A percentile compares a stretch with the other conserved stretches of the same genome.
Evolutionary conservation across 2,329 filamentous ascomycete genomes (phyloP).

Genomic region (Davidsoniella neocaledoniae): DNA sequence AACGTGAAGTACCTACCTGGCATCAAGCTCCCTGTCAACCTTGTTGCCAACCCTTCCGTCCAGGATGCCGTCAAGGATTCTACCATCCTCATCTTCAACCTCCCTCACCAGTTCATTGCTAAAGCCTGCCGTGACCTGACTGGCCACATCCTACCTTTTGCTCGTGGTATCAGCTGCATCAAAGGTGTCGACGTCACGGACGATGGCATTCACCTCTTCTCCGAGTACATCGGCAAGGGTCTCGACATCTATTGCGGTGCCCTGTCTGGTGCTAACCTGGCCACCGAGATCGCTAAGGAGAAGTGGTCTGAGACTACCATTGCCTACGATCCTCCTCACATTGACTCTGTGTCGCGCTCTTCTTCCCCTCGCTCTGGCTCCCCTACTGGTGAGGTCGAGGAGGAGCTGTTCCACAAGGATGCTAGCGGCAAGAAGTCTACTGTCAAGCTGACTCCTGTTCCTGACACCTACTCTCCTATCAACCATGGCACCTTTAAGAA

Average conservation of each 20-base stretch:
- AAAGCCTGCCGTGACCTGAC: constrained; percentile 69
- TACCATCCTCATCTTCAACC: constrained; percentile 86
- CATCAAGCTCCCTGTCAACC: constrained; percentile 65
- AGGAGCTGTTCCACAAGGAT: constrained; percentile 49
- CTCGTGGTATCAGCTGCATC: constrained; percentile 90
- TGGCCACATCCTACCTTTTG: constrained; percentile 80
- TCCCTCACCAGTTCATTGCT: constrained; percentile 89
- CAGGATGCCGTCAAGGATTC: constrained; percentile 66
- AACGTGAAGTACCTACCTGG: constrained; percentile 97
- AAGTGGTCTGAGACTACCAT: constrained; percentile 97
- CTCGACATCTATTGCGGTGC: constrained; percentile 94
- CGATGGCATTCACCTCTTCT: constrained; percentile 75
- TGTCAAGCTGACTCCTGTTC: constrained; percentile 57
- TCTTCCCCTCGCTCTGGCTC: constrained; percentile 41
- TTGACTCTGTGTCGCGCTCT: constrained; percentile 56
- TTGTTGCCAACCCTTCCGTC: constrained; percentile 69
- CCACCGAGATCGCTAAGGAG: constrained; percentile 82
- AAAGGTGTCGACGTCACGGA: constrained; percentile 92
- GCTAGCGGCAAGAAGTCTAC: constrained; percentile 49
- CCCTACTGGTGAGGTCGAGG: constrained; percentile 25
- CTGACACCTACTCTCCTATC: constrained; percentile 67
- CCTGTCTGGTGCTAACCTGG: constrained; percentile 90
- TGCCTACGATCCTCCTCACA: constrained; percentile 79
- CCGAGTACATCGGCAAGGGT: constrained; percentile 79
- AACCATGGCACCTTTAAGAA: constrained; percentile 69